Percentiles rank a stretch among this genome's conserved stretches.
phyloP scores from a whole-genome alignment of 2,329 filamentous ascomycete genomes.

The Tolypocladium cylindrosporum region DNA sequence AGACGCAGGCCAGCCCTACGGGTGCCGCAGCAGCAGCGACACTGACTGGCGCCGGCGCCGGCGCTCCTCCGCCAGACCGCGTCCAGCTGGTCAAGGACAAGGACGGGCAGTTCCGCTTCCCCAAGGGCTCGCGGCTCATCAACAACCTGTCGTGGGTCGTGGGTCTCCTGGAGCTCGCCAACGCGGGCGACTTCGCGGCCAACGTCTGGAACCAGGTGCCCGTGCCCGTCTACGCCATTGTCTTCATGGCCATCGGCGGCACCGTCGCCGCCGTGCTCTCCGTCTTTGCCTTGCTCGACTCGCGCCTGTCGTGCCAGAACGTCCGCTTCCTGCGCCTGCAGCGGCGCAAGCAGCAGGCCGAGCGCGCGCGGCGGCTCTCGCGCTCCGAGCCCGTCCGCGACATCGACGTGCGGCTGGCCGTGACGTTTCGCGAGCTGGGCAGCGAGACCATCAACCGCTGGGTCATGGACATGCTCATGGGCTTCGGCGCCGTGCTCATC shows the following conservation, averaged over 20 bases:
- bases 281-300: slow-evolving; percentile 35
- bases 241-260: slow-evolving; percentile 43
- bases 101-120: slow-evolving; percentile 3
- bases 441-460: slow-evolving; percentile 40
- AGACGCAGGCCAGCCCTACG: background rate
- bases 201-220: slow-evolving; percentile 46
- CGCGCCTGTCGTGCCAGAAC: slow-evolving; percentile 32
- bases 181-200: slow-evolving; percentile 46
- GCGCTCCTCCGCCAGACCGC: background rate
- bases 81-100: slow-evolving; percentile 4
- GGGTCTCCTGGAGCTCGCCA: slow-evolving; percentile 44
- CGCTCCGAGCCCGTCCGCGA: slow-evolving; percentile 7
- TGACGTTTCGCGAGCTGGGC: slow-evolving; percentile 37
- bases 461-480: slow-evolving; percentile 40
- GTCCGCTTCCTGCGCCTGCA: slow-evolving; percentile 33
- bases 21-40: background rate
- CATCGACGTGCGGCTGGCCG: slow-evolving; percentile 27
- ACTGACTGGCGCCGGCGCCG: background rate
- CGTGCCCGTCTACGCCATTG: slow-evolving; percentile 34
- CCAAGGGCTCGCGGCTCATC: slow-evolving; percentile 10
- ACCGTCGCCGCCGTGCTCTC: slow-evolving; percentile 32
- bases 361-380: slow-evolving; percentile 5
- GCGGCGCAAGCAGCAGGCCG: slow-evolving; percentile 18
- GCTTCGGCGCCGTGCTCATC: slow-evolving; percentile 37
- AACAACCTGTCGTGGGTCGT: slow-evolving; percentile 23